These are phyloP conservation scores for Limtongia smithiae DNA, from an alignment of 805 yeast genomes.

Conservation along the genomic window DNA sequence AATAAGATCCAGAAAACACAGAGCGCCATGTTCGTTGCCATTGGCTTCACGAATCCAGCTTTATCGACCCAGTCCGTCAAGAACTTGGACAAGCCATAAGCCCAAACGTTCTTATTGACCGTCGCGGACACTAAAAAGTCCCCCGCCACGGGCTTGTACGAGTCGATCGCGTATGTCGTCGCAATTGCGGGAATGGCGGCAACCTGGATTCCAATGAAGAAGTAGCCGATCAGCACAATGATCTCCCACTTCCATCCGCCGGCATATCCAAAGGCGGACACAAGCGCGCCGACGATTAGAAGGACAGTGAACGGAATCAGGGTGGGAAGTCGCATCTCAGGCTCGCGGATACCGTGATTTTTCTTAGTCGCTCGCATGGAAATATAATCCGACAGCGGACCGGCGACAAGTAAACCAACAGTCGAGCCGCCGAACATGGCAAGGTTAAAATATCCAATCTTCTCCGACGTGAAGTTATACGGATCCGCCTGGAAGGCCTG, in stretches of 20 bases:
- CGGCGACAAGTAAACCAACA: slow-evolving; percentile 1
- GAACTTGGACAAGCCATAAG: not conserved
- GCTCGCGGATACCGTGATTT: slow-evolving; percentile 22
- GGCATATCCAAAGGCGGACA: not conserved
- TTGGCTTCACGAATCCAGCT: not conserved
- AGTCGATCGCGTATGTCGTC: not conserved
- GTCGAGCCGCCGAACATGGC: slow-evolving; percentile 1
- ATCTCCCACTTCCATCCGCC: not conserved
- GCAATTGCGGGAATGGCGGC: not conserved
- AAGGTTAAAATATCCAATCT: slow-evolving; percentile 2
- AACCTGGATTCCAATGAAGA: not conserved
- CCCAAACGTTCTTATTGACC: not conserved
- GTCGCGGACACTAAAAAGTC: not conserved
- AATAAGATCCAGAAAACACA: not conserved
- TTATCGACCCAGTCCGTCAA: not conserved
- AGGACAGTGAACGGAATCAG: slow-evolving; percentile 1
- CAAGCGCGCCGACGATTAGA: not conserved
- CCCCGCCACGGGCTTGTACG: not conserved
- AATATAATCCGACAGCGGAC: slow-evolving; percentile 4
- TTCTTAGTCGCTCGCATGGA: not conserved
- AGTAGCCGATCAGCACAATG: not conserved
- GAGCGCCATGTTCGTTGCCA: not conserved
- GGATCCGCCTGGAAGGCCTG: slow-evolving; percentile 1
- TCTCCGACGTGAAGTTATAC: not conserved
- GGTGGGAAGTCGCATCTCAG: slow-evolving; percentile 17